Conservation (phyloP, 371 early-diverging fungal species). For the Smittium mucronatum region DNA sequence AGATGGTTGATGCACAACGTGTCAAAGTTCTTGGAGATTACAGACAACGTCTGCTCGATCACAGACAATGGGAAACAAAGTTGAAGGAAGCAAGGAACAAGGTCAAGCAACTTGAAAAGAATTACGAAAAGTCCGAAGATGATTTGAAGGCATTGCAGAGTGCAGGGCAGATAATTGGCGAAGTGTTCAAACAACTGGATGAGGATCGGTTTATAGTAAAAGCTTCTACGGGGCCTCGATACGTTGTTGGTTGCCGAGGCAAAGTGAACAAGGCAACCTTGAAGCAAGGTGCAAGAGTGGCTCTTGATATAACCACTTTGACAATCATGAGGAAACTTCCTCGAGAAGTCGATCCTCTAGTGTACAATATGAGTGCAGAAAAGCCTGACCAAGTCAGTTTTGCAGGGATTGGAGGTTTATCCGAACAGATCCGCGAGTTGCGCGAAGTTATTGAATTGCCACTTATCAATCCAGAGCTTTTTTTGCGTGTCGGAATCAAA, state of each 20-base stretch:
- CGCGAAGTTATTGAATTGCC: slow-evolving; percentile 98
- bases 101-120: slow-evolving; percentile 66
- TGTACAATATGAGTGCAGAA: slow-evolving; percentile 98
- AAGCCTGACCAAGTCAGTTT: slow-evolving; percentile 93
- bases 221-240: slow-evolving; percentile 95
- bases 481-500: slow-evolving; percentile 94
- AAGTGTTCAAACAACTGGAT: slow-evolving; percentile 95
- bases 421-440: slow-evolving; percentile 96
- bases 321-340: slow-evolving; percentile 98
- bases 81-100: slow-evolving; percentile 87
- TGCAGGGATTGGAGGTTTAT: slow-evolving; percentile 96
- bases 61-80: slow-evolving; percentile 86
- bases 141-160: slow-evolving; percentile 97
- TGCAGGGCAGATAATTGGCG: slow-evolving; percentile 99
- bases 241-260: slow-evolving; percentile 97
- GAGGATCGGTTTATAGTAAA: slow-evolving; percentile 98
- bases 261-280: slow-evolving; percentile 86
- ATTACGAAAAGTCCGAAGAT: slow-evolving; percentile 92
- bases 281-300: slow-evolving; percentile 92
- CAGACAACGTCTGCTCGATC: slow-evolving; percentile 75
- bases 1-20: slow-evolving; percentile 32
- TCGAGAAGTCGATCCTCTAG: slow-evolving; percentile 98
- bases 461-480: slow-evolving; percentile 97
- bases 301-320: slow-evolving; percentile 98
- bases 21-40: slow-evolving; percentile 71